These are phyloP conservation scores for Helenozyma baotianmanensis DNA, from an alignment of 805 yeast species.

Conservation along the genomic window DNA sequence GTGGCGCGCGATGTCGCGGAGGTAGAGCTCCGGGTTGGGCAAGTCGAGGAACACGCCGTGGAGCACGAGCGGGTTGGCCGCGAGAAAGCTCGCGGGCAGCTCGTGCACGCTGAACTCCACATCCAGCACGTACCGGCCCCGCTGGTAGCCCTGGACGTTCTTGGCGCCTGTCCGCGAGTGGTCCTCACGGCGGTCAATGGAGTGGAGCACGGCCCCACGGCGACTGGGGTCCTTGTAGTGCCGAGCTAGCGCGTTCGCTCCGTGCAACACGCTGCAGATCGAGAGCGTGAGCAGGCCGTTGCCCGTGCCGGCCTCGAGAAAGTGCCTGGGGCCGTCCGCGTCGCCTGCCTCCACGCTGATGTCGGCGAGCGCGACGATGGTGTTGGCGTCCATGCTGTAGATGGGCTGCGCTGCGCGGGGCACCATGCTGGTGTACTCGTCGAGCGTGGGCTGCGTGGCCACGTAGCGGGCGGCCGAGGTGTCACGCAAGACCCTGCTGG, in stretches of 20 bases:
- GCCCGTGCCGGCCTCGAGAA: slow-evolving; percentile 4
- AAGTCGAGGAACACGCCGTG: slow-evolving; percentile 2
- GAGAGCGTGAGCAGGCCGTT: slow-evolving; percentile 4
- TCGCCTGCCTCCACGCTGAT: background rate
- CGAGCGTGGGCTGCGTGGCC: slow-evolving; percentile 3
- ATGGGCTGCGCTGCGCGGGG: slow-evolving; percentile 4
- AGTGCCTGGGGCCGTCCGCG: background rate
- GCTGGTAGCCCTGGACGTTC: slow-evolving; percentile 1
- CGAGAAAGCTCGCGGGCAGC: slow-evolving; percentile 2
- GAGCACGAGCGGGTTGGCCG: background rate
- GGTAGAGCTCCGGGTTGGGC: slow-evolving; percentile 1
- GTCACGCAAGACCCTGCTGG: background rate
- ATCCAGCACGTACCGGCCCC: slow-evolving; percentile 1
- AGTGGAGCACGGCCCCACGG: too few relatives aligned
- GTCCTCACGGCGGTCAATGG: too few relatives aligned
- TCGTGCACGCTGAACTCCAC: slow-evolving; percentile 1
- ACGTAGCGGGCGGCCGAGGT: background rate
- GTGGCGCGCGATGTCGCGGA: background rate
- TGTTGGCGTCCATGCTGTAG: slow-evolving; percentile 2
- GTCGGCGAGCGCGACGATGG: slow-evolving; percentile 1
- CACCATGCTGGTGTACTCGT: slow-evolving; percentile 2
- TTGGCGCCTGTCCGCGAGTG: too few relatives aligned
- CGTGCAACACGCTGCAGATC: slow-evolving; percentile 3
- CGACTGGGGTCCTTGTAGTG: background rate
- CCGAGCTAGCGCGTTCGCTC: slow-evolving; percentile 1